phyloP scores from a whole-genome alignment of 2,329 filamentous ascomycete genomes.

The Xylaria sp. region DNA sequence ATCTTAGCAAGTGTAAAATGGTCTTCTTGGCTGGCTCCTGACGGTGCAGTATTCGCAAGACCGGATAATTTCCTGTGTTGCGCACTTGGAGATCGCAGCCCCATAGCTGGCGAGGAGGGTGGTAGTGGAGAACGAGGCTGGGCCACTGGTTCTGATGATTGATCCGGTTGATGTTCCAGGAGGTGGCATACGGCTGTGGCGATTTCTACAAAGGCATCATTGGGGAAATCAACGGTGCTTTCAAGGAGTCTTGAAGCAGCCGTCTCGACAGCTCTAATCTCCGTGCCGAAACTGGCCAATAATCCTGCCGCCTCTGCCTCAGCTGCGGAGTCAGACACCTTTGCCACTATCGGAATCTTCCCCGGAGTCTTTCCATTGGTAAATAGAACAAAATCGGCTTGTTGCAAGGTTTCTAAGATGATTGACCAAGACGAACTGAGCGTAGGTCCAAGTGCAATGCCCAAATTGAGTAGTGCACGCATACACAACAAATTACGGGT shows the following conservation, averaged over 20 bases:
- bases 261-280: constrained; percentile 87
- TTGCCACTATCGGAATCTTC: constrained; percentile 55
- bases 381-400: constrained; percentile 87
- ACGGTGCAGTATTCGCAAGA: constrained; percentile 51
- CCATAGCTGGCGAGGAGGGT: constrained; percentile 43
- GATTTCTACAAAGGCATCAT: constrained; percentile 78
- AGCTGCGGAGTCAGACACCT: constrained; percentile 52
- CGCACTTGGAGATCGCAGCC: constrained; percentile 37
- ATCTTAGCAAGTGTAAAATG: constrained; percentile 75
- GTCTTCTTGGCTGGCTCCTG: constrained; percentile 64
- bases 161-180: constrained; percentile 53
- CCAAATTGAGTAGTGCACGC: constrained; percentile 89
- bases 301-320: constrained; percentile 58
- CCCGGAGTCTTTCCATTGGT: constrained; percentile 62
- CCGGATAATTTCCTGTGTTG: constrained; percentile 55
- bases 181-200: constrained; percentile 77
- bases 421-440: constrained; percentile 87
- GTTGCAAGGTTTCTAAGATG: constrained; percentile 87
- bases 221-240: constrained; percentile 89
- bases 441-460: constrained; percentile 91
- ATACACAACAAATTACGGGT: constrained; percentile 90
- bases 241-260: constrained; percentile 87
- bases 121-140: constrained; percentile 47
- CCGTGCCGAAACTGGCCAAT: constrained; percentile 73
- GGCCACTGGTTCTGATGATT: constrained; percentile 39